Conservation (phyloP, 495 filamentous ascomycete species). For the Penicillium verhagenii region DNA sequence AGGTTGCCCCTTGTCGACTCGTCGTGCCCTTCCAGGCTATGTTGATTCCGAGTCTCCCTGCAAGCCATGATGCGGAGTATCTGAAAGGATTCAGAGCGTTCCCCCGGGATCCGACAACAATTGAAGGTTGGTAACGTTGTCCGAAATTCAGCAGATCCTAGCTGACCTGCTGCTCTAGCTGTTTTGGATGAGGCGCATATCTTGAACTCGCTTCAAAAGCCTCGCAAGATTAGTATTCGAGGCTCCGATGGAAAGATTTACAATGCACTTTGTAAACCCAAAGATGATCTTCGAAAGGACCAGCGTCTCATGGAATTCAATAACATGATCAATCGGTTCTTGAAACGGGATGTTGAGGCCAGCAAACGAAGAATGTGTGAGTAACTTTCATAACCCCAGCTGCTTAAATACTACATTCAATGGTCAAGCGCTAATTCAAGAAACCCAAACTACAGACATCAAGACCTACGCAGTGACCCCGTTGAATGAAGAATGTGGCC, state of each 20-base stretch:
- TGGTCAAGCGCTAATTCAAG: neutral
- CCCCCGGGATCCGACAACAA: conserved; percentile 61
- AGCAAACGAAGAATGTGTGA: conserved; percentile 74
- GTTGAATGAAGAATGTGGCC: conserved; percentile 94
- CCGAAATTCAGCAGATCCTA: conserved; percentile 28
- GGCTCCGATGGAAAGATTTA: conserved; percentile 88
- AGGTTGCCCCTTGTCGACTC: conserved; percentile 73
- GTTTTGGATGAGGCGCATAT: conserved; percentile 85
- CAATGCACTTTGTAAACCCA: conserved; percentile 91
- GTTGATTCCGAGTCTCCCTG: conserved; percentile 78
- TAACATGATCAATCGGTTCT: conserved; percentile 89
- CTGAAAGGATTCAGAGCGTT: conserved; percentile 80
- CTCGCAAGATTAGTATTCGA: conserved; percentile 82
- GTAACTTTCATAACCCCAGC: conserved; percentile 13
- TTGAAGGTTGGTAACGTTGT: conserved; percentile 42
- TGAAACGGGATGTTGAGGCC: conserved; percentile 87
- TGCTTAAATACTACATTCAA: neutral
- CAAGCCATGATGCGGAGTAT: conserved; percentile 63
- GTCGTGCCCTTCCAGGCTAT: conserved; percentile 86
- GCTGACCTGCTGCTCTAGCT: conserved; percentile 41
- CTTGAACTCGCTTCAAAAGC: conserved; percentile 88
- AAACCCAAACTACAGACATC: conserved; percentile 60
- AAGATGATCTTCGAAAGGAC: conserved; percentile 95
- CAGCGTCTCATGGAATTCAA: conserved; percentile 99
- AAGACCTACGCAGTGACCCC: conserved; percentile 96